A percentile compares a stretch with the other conserved stretches of the same genome.
phyloP scores from a whole-genome alignment of 192 early-diverging fungal species.

The Lunasporangiospora selenospora region DNA sequence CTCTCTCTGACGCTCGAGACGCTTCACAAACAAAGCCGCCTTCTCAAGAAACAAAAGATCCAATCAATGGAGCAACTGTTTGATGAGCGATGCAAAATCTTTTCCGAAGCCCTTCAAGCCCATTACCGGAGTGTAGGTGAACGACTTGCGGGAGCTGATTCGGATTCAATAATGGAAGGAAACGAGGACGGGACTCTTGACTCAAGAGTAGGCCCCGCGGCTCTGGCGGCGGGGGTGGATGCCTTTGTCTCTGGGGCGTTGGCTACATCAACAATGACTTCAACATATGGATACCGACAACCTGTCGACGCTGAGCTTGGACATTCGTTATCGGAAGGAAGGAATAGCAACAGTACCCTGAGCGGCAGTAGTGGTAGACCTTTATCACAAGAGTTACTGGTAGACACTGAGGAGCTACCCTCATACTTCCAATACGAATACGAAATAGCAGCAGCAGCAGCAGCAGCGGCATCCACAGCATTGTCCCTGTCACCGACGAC shows the following conservation, averaged over 20 bases:
- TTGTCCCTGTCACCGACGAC: no score
- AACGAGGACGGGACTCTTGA: no score
- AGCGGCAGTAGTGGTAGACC: no score
- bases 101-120: conserved; percentile 34
- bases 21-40: conserved; percentile 20
- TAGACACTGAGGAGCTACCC: conserved; percentile 29
- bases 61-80: conserved; percentile 28
- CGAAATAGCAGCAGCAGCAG: neutral
- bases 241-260: neutral
- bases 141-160: conserved; percentile 17
- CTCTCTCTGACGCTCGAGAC: conserved; percentile 30
- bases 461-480: no score
- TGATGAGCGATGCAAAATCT: conserved; percentile 39
- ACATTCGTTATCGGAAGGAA: conserved; percentile 13
- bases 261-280: conserved; percentile 3
- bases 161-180: neutral
- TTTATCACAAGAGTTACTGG: conserved; percentile 21
- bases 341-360: no score
- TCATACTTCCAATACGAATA: conserved; percentile 45
- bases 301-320: conserved; percentile 26
- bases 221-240: neutral
- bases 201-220: neutral
- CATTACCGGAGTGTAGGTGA: conserved; percentile 40
- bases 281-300: conserved; percentile 14
- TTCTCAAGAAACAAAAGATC: conserved; percentile 31